Conservation (phyloP, 2,329 filamentous ascomycete species). For the Elsinoe batatas region DNA sequence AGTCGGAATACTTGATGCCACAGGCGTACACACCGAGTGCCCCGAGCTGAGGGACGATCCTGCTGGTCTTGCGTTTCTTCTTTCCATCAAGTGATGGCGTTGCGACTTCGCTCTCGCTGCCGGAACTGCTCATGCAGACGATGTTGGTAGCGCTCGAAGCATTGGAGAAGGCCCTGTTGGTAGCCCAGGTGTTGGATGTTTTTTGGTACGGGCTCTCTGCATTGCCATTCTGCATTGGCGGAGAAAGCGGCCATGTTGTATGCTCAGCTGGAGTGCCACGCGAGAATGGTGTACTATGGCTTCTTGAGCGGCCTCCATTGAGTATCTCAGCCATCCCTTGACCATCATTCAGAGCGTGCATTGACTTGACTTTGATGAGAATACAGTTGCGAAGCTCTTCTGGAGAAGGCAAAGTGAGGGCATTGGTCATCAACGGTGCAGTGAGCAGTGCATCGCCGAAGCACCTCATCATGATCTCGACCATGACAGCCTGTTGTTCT, state of each 20-base stretch:
- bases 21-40: constrained; percentile 72
- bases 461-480: constrained; percentile 73
- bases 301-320: constrained; percentile 43
- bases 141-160: constrained; percentile 47
- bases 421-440: constrained; percentile 60
- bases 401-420: constrained; percentile 66
- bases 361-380: constrained; percentile 88
- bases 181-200: constrained; percentile 36
- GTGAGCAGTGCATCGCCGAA: constrained; percentile 74
- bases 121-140: constrained; percentile 47
- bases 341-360: constrained; percentile 41
- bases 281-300: constrained; percentile 67
- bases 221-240: constrained; percentile 43
- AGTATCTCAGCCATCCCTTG: constrained; percentile 27
- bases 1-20: constrained; percentile 75
- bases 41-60: constrained; percentile 74
- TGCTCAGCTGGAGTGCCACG: constrained; percentile 54
- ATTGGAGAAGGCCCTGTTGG: constrained; percentile 44
- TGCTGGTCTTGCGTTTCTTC: constrained; percentile 57
- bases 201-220: constrained; percentile 44
- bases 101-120: constrained; percentile 61
- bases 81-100: constrained; percentile 49
- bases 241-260: constrained; percentile 38
- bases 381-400: constrained; percentile 76
- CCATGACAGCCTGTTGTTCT: constrained; percentile 78